Evolutionary conservation across 2,329 filamentous ascomycete genomes (phyloP), one percentile per base, ranked within the genome.

Genomic region (Talaromyces albobiverticillius): DNA sequence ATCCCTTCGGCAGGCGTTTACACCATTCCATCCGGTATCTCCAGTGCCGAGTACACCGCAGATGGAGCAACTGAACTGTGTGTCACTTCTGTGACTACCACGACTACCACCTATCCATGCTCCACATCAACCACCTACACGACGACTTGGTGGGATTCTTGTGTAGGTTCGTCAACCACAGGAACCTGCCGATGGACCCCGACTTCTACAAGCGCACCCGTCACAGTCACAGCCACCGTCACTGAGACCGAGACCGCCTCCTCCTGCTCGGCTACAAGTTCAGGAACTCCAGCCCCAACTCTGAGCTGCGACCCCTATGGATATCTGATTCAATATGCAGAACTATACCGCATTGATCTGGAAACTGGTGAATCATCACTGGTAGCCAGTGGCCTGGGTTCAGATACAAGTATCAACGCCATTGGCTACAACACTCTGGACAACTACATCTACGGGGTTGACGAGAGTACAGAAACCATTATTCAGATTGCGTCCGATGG

Each of bases 231-330:
- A 22, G 18, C 26, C 20, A 47, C 45, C 13, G 26, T 32, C n/a
- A 47, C 45, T 22, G 22, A n/a, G 4, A 36, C 31, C 3, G 29
- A 34, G 31, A 36, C 29, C 7, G 16, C 46, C 10, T 8, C 31
- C 9, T 1, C 18, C 18, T 42, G 40, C 10, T 11, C 18, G 18
- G n/a, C 40, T 9, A 42, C 40, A 42, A 5, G 26, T 5, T 29
- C 40, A 13, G 4, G 22, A 2, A 32, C 25, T 2, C 34, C 46
- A 34, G 25, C 46, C 3, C 31, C 46, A 22, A 48, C 46, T 36
- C 13, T 48, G 29, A 38, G 46, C 18, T 48, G 46, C 23, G 46
- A 48, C 31, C 46, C 46, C 25, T 48, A 38, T 31, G 46, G 46
- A 18, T 48, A 48, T 16, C 31, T 48, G 29, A 36, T 34, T n/a